Base-by-base conservation (phyloP, 2,329 filamentous ascomycete genomes). In the Sporothrix brunneoviolacea region DNA sequence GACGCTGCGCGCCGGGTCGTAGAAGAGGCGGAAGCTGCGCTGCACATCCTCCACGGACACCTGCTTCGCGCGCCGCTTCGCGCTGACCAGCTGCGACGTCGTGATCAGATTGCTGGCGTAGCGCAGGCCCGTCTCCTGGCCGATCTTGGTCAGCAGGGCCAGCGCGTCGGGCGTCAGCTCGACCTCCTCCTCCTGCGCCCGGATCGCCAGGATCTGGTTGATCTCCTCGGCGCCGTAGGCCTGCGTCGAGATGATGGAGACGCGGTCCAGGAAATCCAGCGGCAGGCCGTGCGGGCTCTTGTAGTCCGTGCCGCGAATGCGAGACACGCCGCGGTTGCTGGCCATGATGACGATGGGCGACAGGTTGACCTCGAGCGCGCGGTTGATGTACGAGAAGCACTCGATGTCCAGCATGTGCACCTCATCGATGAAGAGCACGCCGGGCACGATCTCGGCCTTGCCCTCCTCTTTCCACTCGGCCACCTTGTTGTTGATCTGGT, bases 341-440 rank as follows among this genome's bases (percentile, higher is more conserved):
- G 93, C 93, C 93, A 98, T 98, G 70, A 98, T 98, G 67, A 98
- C 91, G 57, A 98, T 91, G 35, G 93, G 93, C 1, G 93, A 90
- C 28, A 98, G 79, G 62, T 97, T 90, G 54, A 91, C 89, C 70
- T 98, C 93, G 39, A 98, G 77, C 1, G 93, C 93, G 47, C 93
- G 87, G 74, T 98, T 98, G 76, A 98, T 86, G 74, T 95, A 98
- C 39, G 90, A 94, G 75, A 95, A 98, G 74, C 91, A 97, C 70
- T 98, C 93, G 57, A 97, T 96, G 67, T 98, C 93, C 52, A 98
- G 86, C 91, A 98, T 97, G 75, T 98, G 93, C 5, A 98, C 91
- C 72, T 98, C 93, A 63, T 98, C 93, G 62, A 98, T 95, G 75
- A 98, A 98, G 8, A 98, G 74, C 8, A 98, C 93, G 40, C 93